Percentiles rank a stretch among this genome's conserved stretches.
These are phyloP conservation scores for Arabis alpina DNA, from an alignment of 345 rosid species.

Conservation along the genomic window DNA sequence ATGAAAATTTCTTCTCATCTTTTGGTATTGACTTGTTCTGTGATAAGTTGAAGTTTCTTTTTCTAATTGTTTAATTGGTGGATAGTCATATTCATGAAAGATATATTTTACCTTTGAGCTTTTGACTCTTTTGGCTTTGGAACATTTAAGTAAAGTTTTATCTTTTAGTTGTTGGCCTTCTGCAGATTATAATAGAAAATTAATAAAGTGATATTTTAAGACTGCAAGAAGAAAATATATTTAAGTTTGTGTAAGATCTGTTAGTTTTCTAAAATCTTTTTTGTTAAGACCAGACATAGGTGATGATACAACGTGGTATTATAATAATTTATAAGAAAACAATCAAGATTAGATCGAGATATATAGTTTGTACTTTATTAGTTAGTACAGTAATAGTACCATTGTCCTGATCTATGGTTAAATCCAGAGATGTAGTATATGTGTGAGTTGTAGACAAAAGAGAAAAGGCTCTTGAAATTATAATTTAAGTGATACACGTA, in stretches of 20 bases:
- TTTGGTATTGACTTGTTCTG: constrained; percentile 35
- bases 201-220: background rate
- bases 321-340: background rate
- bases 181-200: constrained; percentile 8
- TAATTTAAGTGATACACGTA: no score
- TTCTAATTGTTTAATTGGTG: constrained; percentile 32
- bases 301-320: no score
- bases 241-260: background rate
- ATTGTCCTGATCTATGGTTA: background rate
- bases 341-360: background rate
- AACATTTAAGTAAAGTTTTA: constrained; percentile 28
- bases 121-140: constrained; percentile 38
- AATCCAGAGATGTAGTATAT: no score
- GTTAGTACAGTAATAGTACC: background rate
- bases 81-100: constrained; percentile 40
- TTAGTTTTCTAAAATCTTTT: no score
- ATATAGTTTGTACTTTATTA: background rate
- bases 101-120: constrained; percentile 36
- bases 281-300: no score
- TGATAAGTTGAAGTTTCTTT: constrained; percentile 33
- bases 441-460: no score
- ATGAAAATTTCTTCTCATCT: constrained; percentile 30
- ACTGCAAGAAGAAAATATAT: background rate
- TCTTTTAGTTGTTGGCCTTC: constrained; percentile 15
- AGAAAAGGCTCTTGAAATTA: no score